These are phyloP conservation scores for Solanum lignicaule DNA, from an alignment of 257 asterid genomes.

Conservation along the genomic window DNA sequence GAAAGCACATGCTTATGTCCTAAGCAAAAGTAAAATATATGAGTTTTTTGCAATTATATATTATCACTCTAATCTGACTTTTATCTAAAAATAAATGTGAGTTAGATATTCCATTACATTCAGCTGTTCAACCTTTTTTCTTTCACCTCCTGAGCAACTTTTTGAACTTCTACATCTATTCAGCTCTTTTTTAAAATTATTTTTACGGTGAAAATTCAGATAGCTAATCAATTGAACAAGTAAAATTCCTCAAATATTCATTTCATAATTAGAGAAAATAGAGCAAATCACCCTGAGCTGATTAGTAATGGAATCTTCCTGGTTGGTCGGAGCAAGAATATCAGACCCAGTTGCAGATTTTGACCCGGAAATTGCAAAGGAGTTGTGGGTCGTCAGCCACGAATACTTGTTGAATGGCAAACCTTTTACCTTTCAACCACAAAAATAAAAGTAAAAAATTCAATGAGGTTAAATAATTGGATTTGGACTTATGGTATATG, in stretches of 20 bases:
- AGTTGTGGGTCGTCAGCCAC: slow-evolving; percentile 84
- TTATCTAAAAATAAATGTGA: background rate
- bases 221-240: background rate
- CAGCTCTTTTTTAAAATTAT: too few relatives aligned
- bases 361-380: slow-evolving; percentile 52
- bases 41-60: background rate
- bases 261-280: background rate
- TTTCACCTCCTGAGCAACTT: too few relatives aligned
- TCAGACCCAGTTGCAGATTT: slow-evolving; percentile 44
- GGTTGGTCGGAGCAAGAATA: slow-evolving; percentile 68
- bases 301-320: slow-evolving; percentile 54
- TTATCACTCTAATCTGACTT: background rate
- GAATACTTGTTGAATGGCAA: slow-evolving; percentile 64
- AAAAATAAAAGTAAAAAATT: background rate
- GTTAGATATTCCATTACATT: background rate
- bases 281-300: slow-evolving; percentile 42
- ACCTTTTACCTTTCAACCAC: slow-evolving; percentile 30
- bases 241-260: background rate
- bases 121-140: background rate
- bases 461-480: background rate
- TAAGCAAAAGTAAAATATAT: slow-evolving; percentile 9
- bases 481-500: background rate
- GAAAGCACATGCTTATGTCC: slow-evolving; percentile 4
- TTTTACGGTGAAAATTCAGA: too few relatives aligned
- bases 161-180: background rate